Evolutionary conservation across 495 filamentous ascomycete species (phyloP).

Genomic region (Trichoderma erinaceum): DNA sequence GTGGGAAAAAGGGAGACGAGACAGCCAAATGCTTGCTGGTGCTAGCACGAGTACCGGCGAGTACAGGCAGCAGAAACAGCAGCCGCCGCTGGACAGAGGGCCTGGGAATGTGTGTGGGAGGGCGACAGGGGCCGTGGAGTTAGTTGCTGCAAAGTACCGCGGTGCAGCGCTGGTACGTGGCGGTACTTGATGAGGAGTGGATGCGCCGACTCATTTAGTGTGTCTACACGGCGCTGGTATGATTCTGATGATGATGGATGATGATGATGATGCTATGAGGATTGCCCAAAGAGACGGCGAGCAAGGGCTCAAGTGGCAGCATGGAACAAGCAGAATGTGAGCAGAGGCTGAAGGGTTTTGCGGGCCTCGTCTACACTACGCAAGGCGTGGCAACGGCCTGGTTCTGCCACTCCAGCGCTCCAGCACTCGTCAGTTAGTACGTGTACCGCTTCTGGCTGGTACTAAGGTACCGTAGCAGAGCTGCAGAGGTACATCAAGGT

Average conservation of each 20-base stretch:
- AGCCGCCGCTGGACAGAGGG: background rate
- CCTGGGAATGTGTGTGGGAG: constrained; percentile 5
- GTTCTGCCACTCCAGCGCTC: background rate
- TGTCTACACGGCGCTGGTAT: background rate
- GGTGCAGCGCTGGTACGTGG: too few species aligned
- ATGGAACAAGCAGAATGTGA: background rate
- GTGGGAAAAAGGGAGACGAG: constrained; percentile 1
- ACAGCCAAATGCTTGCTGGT: background rate
- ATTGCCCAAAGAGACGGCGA: too few species aligned
- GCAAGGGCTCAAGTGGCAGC: too few species aligned
- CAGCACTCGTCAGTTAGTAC: too few species aligned
- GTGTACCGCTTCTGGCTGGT: background rate
- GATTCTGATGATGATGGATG: background rate
- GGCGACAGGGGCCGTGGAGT: constrained; percentile 4
- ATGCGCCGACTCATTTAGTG: background rate
- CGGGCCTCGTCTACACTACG: background rate
- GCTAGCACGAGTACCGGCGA: background rate
- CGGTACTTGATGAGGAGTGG: background rate
- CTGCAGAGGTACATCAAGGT: background rate
- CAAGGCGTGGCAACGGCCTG: background rate
- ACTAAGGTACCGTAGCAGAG: background rate
- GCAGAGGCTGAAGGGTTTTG: background rate
- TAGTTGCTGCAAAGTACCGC: constrained; percentile 7
- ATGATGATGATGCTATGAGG: background rate
- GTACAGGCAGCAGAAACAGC: background rate